Evolutionary conservation across 2,329 filamentous ascomycete genomes (phyloP).

Genomic region (Helotiales sp.): DNA sequence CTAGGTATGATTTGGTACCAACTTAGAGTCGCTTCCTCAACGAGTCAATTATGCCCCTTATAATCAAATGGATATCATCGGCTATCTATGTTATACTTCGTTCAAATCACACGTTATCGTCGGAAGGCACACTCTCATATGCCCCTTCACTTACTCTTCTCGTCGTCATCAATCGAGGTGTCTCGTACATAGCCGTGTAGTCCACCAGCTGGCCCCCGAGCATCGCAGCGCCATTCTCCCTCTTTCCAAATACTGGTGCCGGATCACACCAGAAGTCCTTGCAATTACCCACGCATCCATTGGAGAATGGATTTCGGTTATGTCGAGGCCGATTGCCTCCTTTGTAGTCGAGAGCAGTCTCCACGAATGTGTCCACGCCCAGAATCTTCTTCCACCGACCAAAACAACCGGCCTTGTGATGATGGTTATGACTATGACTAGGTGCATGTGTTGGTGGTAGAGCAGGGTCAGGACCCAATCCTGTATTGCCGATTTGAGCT

Average conservation of each 20-base stretch:
- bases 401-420: conserved; percentile 69
- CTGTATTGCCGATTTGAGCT: conserved; percentile 70
- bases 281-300: conserved; percentile 86
- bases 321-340: conserved; percentile 54
- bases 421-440: conserved; percentile 55
- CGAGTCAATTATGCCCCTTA: neutral
- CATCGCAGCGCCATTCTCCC: conserved; percentile 75
- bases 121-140: conserved; percentile 40
- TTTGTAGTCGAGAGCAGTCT: conserved; percentile 78
- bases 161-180: conserved; percentile 54
- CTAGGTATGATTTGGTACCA: too few species aligned
- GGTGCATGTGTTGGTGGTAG: conserved; percentile 49
- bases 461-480: conserved; percentile 66
- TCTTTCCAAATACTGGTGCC: conserved; percentile 76
- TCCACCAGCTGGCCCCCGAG: conserved; percentile 81
- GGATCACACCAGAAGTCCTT: conserved; percentile 96
- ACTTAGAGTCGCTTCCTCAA: too few species aligned
- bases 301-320: conserved; percentile 78
- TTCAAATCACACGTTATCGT: conserved; percentile 38
- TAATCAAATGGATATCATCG: neutral
- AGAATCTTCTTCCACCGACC: conserved; percentile 83
- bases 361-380: conserved; percentile 91
- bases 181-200: conserved; percentile 89
- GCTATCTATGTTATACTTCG: neutral
- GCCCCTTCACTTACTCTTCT: conserved; percentile 29